Evolutionary conservation across 108 stramenopile species (phyloP).

Genomic region (Cyclotella distinguenda): DNA sequence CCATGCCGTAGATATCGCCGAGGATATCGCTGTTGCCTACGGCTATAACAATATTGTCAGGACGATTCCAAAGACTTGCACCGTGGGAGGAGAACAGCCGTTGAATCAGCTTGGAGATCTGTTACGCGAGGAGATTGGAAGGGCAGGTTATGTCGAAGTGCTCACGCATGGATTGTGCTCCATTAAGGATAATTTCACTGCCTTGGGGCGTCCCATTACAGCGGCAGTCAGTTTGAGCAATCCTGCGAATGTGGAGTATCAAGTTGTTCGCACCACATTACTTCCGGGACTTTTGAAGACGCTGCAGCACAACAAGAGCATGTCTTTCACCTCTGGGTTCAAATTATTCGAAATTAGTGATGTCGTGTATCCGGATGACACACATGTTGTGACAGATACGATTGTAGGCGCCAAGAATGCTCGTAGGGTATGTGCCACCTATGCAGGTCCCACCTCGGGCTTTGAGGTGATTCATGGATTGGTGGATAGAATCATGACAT

Average conservation of each 20-base stretch:
- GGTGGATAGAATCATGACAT: slow-evolving; percentile 94
- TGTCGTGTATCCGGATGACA: slow-evolving; percentile 90
- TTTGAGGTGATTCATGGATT: slow-evolving; percentile 99
- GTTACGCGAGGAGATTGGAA: slow-evolving; percentile 93
- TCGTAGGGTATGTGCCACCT: slow-evolving; percentile 86
- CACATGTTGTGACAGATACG: slow-evolving; percentile 77
- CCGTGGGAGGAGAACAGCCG: slow-evolving; percentile 86
- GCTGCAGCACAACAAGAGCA: slow-evolving; percentile 87
- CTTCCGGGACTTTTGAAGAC: slow-evolving; percentile 96
- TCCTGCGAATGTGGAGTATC: slow-evolving; percentile 97
- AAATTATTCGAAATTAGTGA: slow-evolving; percentile 95
- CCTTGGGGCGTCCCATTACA: slow-evolving; percentile 65
- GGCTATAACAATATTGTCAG: slow-evolving; percentile 98
- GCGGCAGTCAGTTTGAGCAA: slow-evolving; percentile 90
- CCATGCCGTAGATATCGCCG: slow-evolving; percentile 97
- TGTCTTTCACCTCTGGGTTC: slow-evolving; percentile 81
- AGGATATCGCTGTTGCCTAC: slow-evolving; percentile 98
- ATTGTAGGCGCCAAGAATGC: slow-evolving; percentile 94
- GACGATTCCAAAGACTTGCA: slow-evolving; percentile 79
- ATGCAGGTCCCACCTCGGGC: slow-evolving; percentile 93
- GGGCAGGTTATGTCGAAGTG: slow-evolving; percentile 92
- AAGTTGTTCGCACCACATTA: slow-evolving; percentile 95
- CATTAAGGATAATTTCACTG: slow-evolving; percentile 91
- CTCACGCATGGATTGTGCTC: slow-evolving; percentile 92
- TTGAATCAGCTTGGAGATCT: slow-evolving; percentile 92